Conservation (phyloP, 2,329 filamentous ascomycete genomes). For the Exophiala calicioides region DNA sequence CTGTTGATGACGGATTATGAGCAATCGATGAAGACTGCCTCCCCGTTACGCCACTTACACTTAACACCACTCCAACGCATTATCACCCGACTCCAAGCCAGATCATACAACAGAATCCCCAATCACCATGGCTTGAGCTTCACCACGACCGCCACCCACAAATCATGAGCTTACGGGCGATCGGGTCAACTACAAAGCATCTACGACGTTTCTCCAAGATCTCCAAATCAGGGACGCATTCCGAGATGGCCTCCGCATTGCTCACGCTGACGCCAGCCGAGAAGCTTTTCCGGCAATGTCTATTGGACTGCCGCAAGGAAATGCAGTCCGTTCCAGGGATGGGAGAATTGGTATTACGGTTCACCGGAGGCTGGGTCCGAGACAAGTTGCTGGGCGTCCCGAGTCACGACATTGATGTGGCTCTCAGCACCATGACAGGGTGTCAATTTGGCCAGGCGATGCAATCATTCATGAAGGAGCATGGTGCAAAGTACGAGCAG, state of each 20-base stretch:
- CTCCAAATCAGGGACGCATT: neutral
- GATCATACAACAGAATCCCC: neutral
- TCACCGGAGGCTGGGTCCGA: conserved; percentile 53
- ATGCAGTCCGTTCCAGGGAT: conserved; percentile 28
- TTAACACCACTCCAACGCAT: too few relatives aligned
- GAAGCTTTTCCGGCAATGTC: conserved; percentile 31
- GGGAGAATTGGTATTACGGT: conserved; percentile 44
- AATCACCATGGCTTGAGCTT: neutral
- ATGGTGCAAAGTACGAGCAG: conserved; percentile 46
- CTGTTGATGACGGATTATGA: too few relatives aligned
- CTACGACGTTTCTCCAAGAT: neutral
- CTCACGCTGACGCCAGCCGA: conserved; percentile 27
- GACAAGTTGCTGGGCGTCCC: conserved; percentile 50
- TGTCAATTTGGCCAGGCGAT: conserved; percentile 48
- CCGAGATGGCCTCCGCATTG: conserved; percentile 17
- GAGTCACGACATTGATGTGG: conserved; percentile 53
- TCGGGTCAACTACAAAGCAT: neutral
- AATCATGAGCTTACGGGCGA: conserved; percentile 10
- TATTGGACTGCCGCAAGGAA: conserved; percentile 29
- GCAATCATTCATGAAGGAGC: conserved; percentile 44
- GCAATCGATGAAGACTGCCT: too few relatives aligned
- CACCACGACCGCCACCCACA: too few relatives aligned
- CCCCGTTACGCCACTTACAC: too few relatives aligned
- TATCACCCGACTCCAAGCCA: neutral
- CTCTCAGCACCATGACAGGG: conserved; percentile 53